A percentile compares a stretch with the other conserved stretches of the same genome.
phyloP scores from a whole-genome alignment of 805 yeast species.

The Nematodospora valgi region DNA sequence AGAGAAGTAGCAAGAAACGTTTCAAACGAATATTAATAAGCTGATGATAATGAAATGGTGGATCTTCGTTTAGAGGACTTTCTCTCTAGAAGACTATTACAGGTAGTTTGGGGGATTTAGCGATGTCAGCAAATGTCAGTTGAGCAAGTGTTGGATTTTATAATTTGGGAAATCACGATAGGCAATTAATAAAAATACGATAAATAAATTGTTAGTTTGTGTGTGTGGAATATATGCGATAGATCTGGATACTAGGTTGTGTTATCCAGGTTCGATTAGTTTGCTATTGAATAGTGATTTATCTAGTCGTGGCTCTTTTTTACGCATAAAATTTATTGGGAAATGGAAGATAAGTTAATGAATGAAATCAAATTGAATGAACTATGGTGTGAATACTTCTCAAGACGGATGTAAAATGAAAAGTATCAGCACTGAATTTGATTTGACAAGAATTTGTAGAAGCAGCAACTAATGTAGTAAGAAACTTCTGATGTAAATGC shows the following conservation, averaged over 20 bases:
- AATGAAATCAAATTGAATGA: neutral
- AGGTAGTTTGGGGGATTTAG: neutral
- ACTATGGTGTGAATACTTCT: no score
- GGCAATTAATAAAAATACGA: constrained; percentile 2
- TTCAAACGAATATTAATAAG: constrained; percentile 27
- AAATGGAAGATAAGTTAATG: neutral
- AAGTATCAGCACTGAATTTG: no score
- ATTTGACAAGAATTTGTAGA: no score
- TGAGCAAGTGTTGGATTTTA: constrained; percentile 15
- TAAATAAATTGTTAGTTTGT: no score
- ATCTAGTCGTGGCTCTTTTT: constrained; percentile 42
- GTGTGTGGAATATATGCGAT: no score
- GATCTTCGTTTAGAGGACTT: no score
- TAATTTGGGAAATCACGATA: constrained; percentile 8
- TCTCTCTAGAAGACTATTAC: no score
- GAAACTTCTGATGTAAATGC: no score
- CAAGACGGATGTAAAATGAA: no score
- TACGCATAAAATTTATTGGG: constrained; percentile 35
- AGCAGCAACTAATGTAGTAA: no score
- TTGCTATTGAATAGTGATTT: constrained; percentile 20
- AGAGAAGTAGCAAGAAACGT: constrained; percentile 51
- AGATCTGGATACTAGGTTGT: constrained; percentile 11
- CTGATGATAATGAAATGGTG: constrained; percentile 30
- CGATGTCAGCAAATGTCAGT: constrained; percentile 15
- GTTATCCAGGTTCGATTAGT: constrained; percentile 45